These are phyloP conservation scores for Geum urbanum DNA, from an alignment of 306 rosid genomes.

Conservation along the genomic window DNA sequence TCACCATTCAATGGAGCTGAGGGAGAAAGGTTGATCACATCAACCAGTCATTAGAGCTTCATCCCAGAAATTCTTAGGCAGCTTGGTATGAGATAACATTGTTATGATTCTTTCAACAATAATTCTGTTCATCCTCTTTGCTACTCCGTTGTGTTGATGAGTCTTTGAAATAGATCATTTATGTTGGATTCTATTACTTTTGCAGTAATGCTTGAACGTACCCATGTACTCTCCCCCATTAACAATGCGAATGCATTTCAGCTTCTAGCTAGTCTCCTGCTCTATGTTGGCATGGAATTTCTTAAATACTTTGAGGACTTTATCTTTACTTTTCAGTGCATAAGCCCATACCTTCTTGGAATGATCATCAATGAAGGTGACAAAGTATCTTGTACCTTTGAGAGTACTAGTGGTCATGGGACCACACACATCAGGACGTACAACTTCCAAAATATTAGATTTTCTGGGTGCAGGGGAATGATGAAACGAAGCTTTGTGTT, in stretches of 20 bases:
- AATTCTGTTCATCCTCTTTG: conserved; percentile 1
- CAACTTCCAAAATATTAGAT: not conserved
- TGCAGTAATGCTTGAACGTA: not conserved
- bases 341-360: not conserved
- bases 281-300: conserved; percentile 1
- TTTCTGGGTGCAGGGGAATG: not conserved
- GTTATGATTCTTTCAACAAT: not conserved
- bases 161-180: not conserved
- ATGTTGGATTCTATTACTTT: not conserved
- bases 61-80: not conserved
- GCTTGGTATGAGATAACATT: conserved; percentile 4
- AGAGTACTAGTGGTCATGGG: not conserved
- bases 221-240: not conserved
- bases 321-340: not conserved
- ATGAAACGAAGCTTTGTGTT: not conserved
- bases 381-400: not conserved
- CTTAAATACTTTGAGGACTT: not conserved
- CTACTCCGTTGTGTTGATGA: not conserved
- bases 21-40: too few relatives aligned
- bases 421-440: not conserved
- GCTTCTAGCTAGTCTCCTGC: not conserved
- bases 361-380: conserved; percentile 13
- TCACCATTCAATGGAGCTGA: too few relatives aligned
- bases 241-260: not conserved
- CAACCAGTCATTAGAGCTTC: too few relatives aligned